Evolutionary conservation across 2,329 filamentous ascomycete genomes (phyloP).

Genomic region (Cryoendolithus antarcticus): DNA sequence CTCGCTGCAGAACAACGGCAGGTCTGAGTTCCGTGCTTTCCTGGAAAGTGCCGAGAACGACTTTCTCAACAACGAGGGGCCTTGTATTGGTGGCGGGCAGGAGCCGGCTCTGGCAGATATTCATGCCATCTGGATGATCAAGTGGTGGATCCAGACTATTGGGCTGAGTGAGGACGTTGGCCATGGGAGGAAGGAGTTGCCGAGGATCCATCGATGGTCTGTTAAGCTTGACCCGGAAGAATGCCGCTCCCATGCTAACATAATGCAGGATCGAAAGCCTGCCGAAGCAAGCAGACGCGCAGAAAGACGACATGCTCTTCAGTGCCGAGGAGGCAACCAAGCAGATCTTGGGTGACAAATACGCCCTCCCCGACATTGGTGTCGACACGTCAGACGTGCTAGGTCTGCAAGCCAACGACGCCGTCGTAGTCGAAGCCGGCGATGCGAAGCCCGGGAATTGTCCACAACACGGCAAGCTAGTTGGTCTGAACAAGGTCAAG

Average conservation of each 20-base stretch:
- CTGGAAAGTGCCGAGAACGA: constrained; percentile 11
- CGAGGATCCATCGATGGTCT: constrained; percentile 11
- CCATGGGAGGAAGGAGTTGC: constrained; percentile 8
- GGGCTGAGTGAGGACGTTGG: constrained; percentile 9
- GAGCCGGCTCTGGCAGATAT: constrained; percentile 10
- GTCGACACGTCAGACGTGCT: constrained; percentile 11
- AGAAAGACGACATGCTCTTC: constrained; percentile 10
- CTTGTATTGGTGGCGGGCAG: constrained; percentile 9
- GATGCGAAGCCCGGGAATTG: constrained; percentile 12
- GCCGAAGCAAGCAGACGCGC: constrained; percentile 8
- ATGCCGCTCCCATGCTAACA: constrained; percentile 1
- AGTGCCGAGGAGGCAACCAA: constrained; percentile 9
- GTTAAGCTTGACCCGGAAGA: constrained; percentile 1
- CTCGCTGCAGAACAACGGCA: constrained; percentile 8
- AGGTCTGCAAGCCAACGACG: constrained; percentile 7
- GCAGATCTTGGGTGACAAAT: constrained; percentile 8
- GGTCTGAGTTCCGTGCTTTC: constrained; percentile 10
- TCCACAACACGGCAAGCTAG: constrained; percentile 12
- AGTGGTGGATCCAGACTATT: constrained; percentile 12
- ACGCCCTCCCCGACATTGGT: constrained; percentile 8
- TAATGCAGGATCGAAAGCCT: constrained; percentile 7
- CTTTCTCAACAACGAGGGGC: constrained; percentile 8
- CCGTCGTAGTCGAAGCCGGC: constrained; percentile 10
- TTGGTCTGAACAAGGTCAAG: constrained; percentile 3
- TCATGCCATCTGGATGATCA: constrained; percentile 14